A percentile compares a stretch with the other conserved stretches of the same genome.
phyloP scores from a whole-genome alignment of 208 protist genomes.

The Acanthamoeba rhysodes region DNA sequence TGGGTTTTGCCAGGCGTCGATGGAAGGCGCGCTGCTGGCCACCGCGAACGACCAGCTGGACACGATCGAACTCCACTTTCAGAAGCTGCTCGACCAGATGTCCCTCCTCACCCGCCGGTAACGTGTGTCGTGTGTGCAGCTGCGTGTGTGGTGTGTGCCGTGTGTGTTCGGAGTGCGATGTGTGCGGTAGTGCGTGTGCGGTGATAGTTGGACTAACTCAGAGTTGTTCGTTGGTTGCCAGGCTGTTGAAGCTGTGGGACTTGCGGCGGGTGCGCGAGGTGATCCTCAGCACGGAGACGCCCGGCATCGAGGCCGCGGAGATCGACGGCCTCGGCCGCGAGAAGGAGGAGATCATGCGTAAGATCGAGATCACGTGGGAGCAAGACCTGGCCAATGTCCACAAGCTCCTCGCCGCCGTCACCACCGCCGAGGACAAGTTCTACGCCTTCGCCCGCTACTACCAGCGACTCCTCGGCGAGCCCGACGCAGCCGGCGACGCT shows the following conservation, averaged over 20 bases:
- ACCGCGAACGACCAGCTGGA: conserved; percentile 44
- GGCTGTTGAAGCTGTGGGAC: conserved; percentile 10
- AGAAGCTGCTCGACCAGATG: conserved; percentile 66
- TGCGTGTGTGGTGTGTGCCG: background rate
- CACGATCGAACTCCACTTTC: conserved; percentile 66
- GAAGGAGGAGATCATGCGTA: background rate
- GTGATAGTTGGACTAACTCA: no score
- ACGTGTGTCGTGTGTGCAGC: background rate
- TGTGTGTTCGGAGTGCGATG: background rate
- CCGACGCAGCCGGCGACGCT: background rate
- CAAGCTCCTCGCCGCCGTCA: background rate
- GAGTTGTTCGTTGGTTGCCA: background rate
- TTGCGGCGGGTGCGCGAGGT: background rate
- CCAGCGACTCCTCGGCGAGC: background rate
- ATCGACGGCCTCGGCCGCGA: background rate
- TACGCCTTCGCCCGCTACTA: conserved; percentile 15
- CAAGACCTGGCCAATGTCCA: conserved; percentile 9
- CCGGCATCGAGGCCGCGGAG: background rate
- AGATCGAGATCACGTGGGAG: background rate
- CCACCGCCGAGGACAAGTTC: conserved; percentile 40
- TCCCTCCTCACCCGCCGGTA: conserved; percentile 20
- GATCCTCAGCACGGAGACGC: conserved; percentile 19
- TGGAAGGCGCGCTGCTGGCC: background rate
- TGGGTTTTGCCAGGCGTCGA: background rate
- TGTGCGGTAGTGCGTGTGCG: background rate